Conservation (phyloP, 179 eudicot species). For the Drosera spatulata region DNA sequence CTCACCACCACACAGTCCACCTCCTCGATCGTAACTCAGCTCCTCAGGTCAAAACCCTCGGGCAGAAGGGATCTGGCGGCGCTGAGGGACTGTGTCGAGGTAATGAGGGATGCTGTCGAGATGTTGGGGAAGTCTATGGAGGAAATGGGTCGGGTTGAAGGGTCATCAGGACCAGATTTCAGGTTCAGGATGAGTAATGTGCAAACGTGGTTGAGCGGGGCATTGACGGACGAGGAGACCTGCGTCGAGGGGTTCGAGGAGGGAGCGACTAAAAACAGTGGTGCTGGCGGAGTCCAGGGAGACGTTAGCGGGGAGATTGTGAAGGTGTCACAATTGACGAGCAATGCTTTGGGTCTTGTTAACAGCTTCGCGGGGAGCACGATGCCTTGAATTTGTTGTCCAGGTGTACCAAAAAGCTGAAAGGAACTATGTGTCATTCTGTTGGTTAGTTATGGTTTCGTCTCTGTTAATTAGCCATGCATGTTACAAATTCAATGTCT, state of each 20-base stretch:
- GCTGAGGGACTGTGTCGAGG: conserved; percentile 21
- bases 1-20: conserved; percentile 3
- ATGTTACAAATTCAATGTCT: too few species aligned
- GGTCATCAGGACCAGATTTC: conserved; percentile 7
- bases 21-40: not conserved
- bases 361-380: too few species aligned
- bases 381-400: too few species aligned
- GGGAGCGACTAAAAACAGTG: too few species aligned
- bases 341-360: too few species aligned
- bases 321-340: too few species aligned
- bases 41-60: not conserved
- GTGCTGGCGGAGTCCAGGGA: too few species aligned
- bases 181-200: conserved; percentile 30
- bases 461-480: too few species aligned
- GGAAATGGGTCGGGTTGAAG: conserved; percentile 15
- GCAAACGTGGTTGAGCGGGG: conserved; percentile 73
- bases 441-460: too few species aligned
- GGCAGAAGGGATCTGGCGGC: conserved; percentile 7
- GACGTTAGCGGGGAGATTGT: too few species aligned
- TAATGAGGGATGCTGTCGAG: conserved; percentile 17
- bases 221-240: conserved; percentile 39
- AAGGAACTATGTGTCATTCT: too few species aligned
- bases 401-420: too few species aligned
- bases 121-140: conserved; percentile 15
- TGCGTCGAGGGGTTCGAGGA: not conserved